A percentile compares a stretch with the other conserved stretches of the same genome.
Evolutionary conservation across 225 moss, liverwort and hornwort genomes (phyloP).

Genomic region (Sphagnum tenellum): DNA sequence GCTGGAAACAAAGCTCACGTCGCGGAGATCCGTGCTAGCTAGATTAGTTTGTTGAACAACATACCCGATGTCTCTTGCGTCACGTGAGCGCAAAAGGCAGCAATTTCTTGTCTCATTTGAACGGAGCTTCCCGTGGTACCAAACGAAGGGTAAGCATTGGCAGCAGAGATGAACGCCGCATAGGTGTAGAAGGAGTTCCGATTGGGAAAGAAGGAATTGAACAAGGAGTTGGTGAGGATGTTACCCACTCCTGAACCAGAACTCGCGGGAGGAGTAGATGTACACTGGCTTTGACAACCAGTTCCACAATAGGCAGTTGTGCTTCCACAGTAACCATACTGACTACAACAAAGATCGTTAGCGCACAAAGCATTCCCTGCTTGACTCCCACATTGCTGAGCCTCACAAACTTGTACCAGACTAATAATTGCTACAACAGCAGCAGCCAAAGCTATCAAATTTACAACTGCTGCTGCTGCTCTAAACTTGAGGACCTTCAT

Average conservation of each 20-base stretch:
- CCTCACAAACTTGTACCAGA: too few species aligned
- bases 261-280: too few species aligned
- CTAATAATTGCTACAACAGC: too few species aligned
- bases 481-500: too few species aligned
- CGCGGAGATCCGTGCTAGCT: too few species aligned
- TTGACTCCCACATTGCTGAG: too few species aligned
- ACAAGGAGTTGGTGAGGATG: neutral
- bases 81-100: slow-evolving; percentile 3
- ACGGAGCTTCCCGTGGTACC: neutral
- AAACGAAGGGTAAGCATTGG: neutral
- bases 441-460: too few species aligned
- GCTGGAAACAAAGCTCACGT: too few species aligned
- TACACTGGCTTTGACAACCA: slow-evolving; percentile 7
- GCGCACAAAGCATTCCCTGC: neutral
- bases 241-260: neutral
- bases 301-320: slow-evolving; percentile 2
- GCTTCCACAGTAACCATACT: slow-evolving; percentile 9
- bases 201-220: slow-evolving; percentile 1
- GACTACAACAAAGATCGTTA: slow-evolving; percentile 6
- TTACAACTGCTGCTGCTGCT: too few species aligned
- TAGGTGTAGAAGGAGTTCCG: slow-evolving; percentile 4
- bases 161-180: neutral
- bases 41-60: neutral
- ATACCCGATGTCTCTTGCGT: slow-evolving; percentile 6
- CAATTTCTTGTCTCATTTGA: neutral